These are phyloP conservation scores for Eucalyptus curtisii DNA, from an alignment of 345 rosid genomes.

Conservation along the genomic window DNA sequence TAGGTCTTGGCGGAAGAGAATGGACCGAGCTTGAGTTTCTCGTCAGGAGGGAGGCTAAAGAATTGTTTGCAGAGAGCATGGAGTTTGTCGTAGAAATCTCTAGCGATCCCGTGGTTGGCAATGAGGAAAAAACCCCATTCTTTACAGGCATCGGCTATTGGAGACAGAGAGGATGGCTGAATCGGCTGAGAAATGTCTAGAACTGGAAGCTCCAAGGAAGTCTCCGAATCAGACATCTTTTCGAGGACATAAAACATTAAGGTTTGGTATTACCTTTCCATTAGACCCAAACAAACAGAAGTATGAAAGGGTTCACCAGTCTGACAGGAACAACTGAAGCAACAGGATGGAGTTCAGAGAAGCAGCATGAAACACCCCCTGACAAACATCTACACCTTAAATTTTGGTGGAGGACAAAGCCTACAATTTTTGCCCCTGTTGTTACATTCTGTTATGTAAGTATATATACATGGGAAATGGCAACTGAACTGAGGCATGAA, in stretches of 20 bases:
- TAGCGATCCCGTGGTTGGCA: constrained; percentile 56
- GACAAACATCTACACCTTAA: background rate
- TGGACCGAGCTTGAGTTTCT: constrained; percentile 62
- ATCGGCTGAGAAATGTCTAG: constrained; percentile 47
- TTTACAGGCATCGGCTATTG: constrained; percentile 51
- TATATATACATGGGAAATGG: background rate
- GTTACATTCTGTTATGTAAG: background rate
- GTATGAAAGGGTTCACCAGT: background rate
- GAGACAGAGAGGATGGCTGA: constrained; percentile 18
- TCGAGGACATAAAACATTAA: background rate
- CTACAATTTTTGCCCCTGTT: background rate
- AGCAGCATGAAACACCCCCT: background rate
- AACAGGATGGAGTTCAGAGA: background rate
- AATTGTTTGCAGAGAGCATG: constrained; percentile 24
- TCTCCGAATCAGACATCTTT: constrained; percentile 21
- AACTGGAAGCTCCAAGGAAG: constrained; percentile 44
- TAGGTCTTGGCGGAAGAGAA: constrained; percentile 28
- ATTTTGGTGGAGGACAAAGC: background rate
- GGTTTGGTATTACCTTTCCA: background rate
- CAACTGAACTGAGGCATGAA: background rate
- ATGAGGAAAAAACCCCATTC: constrained; percentile 72
- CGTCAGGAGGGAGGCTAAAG: constrained; percentile 35
- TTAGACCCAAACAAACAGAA: background rate
- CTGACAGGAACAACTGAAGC: background rate
- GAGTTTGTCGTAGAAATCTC: constrained; percentile 20